Percentiles rank a stretch among this genome's conserved stretches.
phyloP scores from a whole-genome alignment of 192 early-diverging fungal species.

The Umbelopsis sp. region DNA sequence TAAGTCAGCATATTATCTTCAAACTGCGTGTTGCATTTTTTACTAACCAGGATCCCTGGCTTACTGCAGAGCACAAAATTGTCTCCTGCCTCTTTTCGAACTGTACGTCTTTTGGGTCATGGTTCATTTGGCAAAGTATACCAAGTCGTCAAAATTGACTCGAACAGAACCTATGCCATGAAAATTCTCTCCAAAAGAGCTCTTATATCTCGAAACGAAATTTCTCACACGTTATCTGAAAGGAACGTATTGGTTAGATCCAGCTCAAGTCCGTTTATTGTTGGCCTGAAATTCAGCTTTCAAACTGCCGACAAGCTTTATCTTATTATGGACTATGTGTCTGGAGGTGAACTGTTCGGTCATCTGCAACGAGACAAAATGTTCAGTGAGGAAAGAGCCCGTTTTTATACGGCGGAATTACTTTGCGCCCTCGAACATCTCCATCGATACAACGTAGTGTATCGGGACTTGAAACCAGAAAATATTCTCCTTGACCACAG shows the following conservation, averaged over 20 bases:
- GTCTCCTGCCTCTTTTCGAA: constrained; percentile 59
- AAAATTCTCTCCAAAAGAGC: constrained; percentile 79
- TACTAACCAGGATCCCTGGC: constrained; percentile 27
- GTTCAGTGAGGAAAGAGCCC: constrained; percentile 64
- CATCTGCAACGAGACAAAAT: constrained; percentile 70
- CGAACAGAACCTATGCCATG: constrained; percentile 81
- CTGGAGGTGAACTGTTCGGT: constrained; percentile 80
- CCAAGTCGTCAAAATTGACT: constrained; percentile 79
- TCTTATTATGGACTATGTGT: constrained; percentile 79
- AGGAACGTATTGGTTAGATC: constrained; percentile 75
- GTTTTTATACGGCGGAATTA: constrained; percentile 73
- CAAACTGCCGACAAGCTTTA: constrained; percentile 78
- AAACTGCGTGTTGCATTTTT: background rate
- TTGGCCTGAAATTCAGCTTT: constrained; percentile 77
- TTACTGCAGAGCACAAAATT: constrained; percentile 40
- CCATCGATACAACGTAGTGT: constrained; percentile 69
- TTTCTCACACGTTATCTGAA: constrained; percentile 77
- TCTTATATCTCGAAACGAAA: constrained; percentile 73
- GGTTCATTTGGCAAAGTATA: constrained; percentile 84
- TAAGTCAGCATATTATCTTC: background rate
- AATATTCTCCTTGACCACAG: constrained; percentile 66
- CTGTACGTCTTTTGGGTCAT: constrained; percentile 75
- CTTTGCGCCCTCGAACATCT: constrained; percentile 70
- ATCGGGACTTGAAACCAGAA: constrained; percentile 75
- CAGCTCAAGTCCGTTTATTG: constrained; percentile 69